phyloP scores from a whole-genome alignment of 1,139 yeast genomes.

The Kurtzmaniella quercitrusa region DNA sequence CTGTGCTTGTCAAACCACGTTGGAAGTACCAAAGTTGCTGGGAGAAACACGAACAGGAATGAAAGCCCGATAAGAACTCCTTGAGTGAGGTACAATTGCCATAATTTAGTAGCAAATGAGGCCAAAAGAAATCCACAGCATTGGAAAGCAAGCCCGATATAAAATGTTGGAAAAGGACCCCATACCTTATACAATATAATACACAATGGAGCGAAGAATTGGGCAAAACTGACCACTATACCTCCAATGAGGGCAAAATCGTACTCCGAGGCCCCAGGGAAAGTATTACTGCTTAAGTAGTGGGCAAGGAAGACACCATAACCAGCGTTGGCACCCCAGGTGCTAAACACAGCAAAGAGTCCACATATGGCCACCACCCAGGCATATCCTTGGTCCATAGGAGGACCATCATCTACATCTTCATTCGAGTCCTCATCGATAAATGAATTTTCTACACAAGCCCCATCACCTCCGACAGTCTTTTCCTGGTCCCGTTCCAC shows the following conservation, averaged over 20 bases:
- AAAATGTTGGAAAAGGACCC: constrained; percentile 27
- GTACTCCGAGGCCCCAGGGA: constrained; percentile 53
- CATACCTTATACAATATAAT: constrained; percentile 29
- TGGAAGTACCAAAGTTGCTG: constrained; percentile 54
- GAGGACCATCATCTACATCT: constrained; percentile 25
- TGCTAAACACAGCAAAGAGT: constrained; percentile 42
- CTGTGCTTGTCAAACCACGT: constrained; percentile 58
- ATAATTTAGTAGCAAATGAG: constrained; percentile 54
- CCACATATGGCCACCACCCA: constrained; percentile 64
- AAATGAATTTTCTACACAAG: constrained; percentile 7
- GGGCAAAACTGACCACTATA: constrained; percentile 54
- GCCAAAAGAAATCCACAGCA: constrained; percentile 60
- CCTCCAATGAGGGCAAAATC: constrained; percentile 74
- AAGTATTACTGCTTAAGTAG: constrained; percentile 42
- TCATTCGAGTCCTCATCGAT: constrained; percentile 9
- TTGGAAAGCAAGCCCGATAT: constrained; percentile 50
- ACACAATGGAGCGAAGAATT: constrained; percentile 52
- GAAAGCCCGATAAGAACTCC: constrained; percentile 64
- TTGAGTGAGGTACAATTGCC: constrained; percentile 68
- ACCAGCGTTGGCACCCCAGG: constrained; percentile 75
- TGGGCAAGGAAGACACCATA: constrained; percentile 65
- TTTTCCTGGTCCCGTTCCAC: background rate
- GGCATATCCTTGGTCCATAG: constrained; percentile 68
- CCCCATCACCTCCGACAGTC: constrained; percentile 2
- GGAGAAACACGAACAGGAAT: constrained; percentile 56